These are phyloP conservation scores for Hysterium pulicare DNA, from an alignment of 2,329 filamentous ascomycete species.

Conservation along the genomic window DNA sequence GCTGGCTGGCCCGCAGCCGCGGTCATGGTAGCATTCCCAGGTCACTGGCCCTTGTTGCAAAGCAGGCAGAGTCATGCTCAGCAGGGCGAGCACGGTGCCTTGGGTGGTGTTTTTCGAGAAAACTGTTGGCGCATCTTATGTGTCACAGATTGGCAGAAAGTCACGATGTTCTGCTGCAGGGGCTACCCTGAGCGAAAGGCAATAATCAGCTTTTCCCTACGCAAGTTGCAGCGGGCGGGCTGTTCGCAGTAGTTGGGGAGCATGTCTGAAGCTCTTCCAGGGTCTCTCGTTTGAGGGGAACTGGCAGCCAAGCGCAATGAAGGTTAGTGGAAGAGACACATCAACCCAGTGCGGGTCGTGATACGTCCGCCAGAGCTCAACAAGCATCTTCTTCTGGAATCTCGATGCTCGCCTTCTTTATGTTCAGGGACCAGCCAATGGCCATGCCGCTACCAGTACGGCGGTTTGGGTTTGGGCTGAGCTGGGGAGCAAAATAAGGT, in stretches of 20 bases:
- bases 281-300: too few relatives aligned
- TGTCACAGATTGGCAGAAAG: not conserved
- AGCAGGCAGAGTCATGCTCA: constrained; percentile 14
- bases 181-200: constrained; percentile 5
- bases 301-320: too few relatives aligned
- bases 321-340: too few relatives aligned
- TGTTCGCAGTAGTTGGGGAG: too few relatives aligned
- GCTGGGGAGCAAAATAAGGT: constrained; percentile 14
- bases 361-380: too few relatives aligned
- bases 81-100: not conserved
- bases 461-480: constrained; percentile 18
- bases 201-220: too few relatives aligned
- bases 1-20: constrained; percentile 43
- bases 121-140: constrained; percentile 14
- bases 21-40: constrained; percentile 41
- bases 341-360: too few relatives aligned
- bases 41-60: constrained; percentile 38
- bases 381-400: too few relatives aligned
- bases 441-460: constrained; percentile 14
- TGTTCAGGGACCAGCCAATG: constrained; percentile 18
- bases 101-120: constrained; percentile 5
- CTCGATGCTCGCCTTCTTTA: too few relatives aligned
- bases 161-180: not conserved
- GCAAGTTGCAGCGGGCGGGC: too few relatives aligned
- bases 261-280: too few relatives aligned